Evolutionary conservation across 768 basidiomycete species (phyloP), one percentile per base, ranked within the genome.

Genomic region (Neoboletus brunneissimus): DNA sequence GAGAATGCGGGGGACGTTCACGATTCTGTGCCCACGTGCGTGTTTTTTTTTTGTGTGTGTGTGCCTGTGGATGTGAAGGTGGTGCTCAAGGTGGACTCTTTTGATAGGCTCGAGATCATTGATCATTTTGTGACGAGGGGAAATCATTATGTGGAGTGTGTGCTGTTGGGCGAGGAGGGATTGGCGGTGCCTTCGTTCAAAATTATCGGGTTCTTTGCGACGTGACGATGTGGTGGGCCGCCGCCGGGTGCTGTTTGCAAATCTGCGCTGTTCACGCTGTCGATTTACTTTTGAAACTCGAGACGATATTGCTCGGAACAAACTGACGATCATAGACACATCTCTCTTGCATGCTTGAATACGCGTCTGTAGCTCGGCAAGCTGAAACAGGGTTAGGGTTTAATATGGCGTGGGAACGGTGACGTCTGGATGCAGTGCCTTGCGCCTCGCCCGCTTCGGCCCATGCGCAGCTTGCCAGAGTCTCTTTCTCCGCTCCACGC

Each of bases 71-170:
- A n/a, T n/a, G n/a, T n/a, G n/a, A n/a, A n/a, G n/a, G n/a, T n/a
- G 8, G 32, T 42, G 20, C 47, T 64, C 34, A 64, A 27, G 4
- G 11, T 12, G 1, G 23, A 44, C 5, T 25, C 5, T 25, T 25
- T 37, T 58, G 10, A 1, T 63, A 94, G 94, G 52, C 76, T 98
- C 59, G 79, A 81, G 58, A 79, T 95, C 51, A 98, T 98, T 61
- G 97, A 99, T 73, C 85, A 82, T 57, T 82, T 75, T 58, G 97
- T 99, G 31, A 69, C 85, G n/a, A 77, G 82, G 37, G 96, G 97
- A 3, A 89, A 91, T 42, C 97, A 99, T 72, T 98, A 81, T 70
- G 89, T 97, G 56, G 94, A 98, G 67, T 99, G 96, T 71, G 75
- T 87, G 70, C 73, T 97, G 42, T 64, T 89, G 64, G 96, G 96